A percentile compares a stretch with the other conserved stretches of the same genome.
Evolutionary conservation across 169 alveolate species (phyloP).

Genomic region (Plasmodium gonderi): DNA sequence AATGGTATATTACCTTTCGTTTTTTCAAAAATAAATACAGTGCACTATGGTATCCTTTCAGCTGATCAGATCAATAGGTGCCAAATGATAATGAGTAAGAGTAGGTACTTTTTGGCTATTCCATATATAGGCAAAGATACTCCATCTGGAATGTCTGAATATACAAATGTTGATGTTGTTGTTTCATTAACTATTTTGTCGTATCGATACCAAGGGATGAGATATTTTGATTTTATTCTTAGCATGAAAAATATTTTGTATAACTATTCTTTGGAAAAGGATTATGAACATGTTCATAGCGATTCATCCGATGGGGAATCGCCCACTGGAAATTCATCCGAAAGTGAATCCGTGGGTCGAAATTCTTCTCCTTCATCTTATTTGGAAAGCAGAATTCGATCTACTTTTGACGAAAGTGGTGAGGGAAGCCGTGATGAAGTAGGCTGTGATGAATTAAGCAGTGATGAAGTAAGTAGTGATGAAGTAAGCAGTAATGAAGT

Average conservation of each 20-base stretch:
- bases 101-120: slow-evolving; percentile 91
- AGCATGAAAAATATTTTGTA: slow-evolving; percentile 81
- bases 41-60: slow-evolving; percentile 85
- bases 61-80: slow-evolving; percentile 73
- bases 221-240: slow-evolving; percentile 87
- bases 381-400: too few relatives aligned
- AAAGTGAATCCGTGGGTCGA: not conserved
- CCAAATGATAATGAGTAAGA: slow-evolving; percentile 74
- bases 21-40: slow-evolving; percentile 87
- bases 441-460: too few relatives aligned
- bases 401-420: not conserved
- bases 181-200: slow-evolving; percentile 91
- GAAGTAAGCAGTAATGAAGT: not conserved
- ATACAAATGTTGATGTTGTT: slow-evolving; percentile 93
- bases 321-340: not conserved
- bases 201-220: slow-evolving; percentile 90
- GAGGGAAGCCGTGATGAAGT: not conserved
- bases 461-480: not conserved
- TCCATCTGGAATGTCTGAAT: slow-evolving; percentile 92
- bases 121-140: slow-evolving; percentile 95
- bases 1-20: slow-evolving; percentile 90
- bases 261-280: slow-evolving; percentile 76
- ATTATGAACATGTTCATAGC: slow-evolving; percentile 67
- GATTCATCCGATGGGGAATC: slow-evolving; percentile 49
- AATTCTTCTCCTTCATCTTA: slow-evolving; percentile 14